phyloP scores from a whole-genome alignment of 1,139 yeast genomes.

The Debaryomycetaceae sp. region DNA sequence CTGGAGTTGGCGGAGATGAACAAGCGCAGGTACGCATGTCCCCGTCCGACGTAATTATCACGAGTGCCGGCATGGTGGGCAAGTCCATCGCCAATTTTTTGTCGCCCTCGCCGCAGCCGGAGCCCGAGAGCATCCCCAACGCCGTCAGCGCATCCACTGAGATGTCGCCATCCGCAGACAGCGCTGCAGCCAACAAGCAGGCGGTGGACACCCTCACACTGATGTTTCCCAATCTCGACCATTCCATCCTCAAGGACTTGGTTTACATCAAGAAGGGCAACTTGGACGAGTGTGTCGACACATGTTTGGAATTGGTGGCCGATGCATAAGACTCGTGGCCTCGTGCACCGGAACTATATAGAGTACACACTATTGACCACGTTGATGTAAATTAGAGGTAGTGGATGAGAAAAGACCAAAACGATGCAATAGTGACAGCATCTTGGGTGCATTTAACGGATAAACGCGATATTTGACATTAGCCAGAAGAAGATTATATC shows the following conservation, averaged over 20 bases:
- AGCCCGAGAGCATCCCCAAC: conserved; percentile 8
- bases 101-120: conserved; percentile 36
- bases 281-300: conserved; percentile 74
- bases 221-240: conserved; percentile 76
- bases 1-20: conserved; percentile 3
- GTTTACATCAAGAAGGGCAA: conserved; percentile 63
- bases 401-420: too few species aligned
- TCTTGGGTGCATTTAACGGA: too few species aligned
- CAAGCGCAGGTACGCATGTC: conserved; percentile 23
- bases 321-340: conserved; percentile 10
- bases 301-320: conserved; percentile 37
- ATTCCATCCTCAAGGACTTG: conserved; percentile 65
- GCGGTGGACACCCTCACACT: conserved; percentile 47
- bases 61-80: conserved; percentile 51
- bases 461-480: too few species aligned
- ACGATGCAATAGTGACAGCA: too few species aligned
- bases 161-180: conserved; percentile 1
- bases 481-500: too few species aligned
- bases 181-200: conserved; percentile 15
- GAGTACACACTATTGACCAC: too few species aligned
- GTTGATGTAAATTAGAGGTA: too few species aligned
- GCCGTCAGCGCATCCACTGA: conserved; percentile 3
- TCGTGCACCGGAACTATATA: too few species aligned
- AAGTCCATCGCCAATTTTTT: conserved; percentile 44
- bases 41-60: conserved; percentile 48